These are phyloP conservation scores for Hexamita inflata DNA, from an alignment of 208 protist genomes.

Conservation along the genomic window DNA sequence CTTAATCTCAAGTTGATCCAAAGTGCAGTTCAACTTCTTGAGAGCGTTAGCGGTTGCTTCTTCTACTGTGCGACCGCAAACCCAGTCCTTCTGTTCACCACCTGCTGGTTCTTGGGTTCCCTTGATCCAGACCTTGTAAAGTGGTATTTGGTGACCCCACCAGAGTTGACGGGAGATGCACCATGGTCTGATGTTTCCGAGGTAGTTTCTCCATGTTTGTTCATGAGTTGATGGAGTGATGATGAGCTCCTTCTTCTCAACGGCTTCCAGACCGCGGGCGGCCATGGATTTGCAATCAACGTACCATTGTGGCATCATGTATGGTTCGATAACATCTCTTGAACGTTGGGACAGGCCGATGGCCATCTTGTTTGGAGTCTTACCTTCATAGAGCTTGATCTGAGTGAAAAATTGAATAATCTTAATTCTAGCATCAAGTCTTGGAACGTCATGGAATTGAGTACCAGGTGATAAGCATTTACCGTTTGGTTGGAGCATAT, in stretches of 20 bases:
- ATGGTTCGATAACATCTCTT: constrained; percentile 94
- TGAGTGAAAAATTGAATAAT: constrained; percentile 67
- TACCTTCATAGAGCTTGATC: constrained; percentile 65
- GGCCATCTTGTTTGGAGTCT: constrained; percentile 64
- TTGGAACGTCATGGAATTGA: constrained; percentile 38
- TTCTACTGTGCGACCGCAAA: constrained; percentile 67
- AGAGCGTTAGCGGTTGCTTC: constrained; percentile 70
- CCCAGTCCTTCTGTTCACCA: constrained; percentile 55
- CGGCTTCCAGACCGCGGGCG: constrained; percentile 40
- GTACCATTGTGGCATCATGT: constrained; percentile 98
- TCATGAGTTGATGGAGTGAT: constrained; percentile 71
- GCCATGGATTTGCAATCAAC: constrained; percentile 70
- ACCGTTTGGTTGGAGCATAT: constrained; percentile 82
- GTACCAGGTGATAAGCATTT: too few species aligned
- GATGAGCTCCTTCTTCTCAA: constrained; percentile 65
- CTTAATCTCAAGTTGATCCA: constrained; percentile 30
- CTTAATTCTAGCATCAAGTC: constrained; percentile 71
- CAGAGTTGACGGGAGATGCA: constrained; percentile 95
- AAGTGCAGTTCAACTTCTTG: constrained; percentile 51
- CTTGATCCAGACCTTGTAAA: constrained; percentile 66
- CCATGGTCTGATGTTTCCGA: constrained; percentile 60
- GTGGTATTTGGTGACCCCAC: constrained; percentile 99
- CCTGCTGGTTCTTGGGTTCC: background rate
- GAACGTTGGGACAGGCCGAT: constrained; percentile 83
- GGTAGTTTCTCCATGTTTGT: constrained; percentile 63